Evolutionary conservation across 2,329 filamentous ascomycete species (phyloP).

Genomic region (Colletotrichum sansevieriae): DNA sequence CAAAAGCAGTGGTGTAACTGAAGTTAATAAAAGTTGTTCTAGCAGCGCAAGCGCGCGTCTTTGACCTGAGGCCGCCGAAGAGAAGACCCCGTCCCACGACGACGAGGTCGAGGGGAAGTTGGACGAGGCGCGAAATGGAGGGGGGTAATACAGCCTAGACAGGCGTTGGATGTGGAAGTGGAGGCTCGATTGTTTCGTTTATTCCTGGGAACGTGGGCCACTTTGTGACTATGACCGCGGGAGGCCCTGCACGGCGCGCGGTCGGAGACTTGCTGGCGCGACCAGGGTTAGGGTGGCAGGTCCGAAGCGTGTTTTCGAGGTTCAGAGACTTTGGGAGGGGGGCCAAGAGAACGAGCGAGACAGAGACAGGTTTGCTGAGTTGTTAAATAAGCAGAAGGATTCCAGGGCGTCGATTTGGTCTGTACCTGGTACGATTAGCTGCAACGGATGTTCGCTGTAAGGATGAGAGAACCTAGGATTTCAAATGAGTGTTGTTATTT

Average conservation of each 20-base stretch:
- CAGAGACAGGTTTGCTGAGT: slow-evolving; percentile 32
- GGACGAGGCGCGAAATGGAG: slow-evolving; percentile 35
- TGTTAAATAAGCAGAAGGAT: slow-evolving; percentile 30
- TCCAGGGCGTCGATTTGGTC: slow-evolving; percentile 21
- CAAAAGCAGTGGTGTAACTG: background rate
- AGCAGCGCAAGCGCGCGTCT: slow-evolving; percentile 41
- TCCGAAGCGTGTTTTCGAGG: slow-evolving; percentile 28
- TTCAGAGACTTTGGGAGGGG: slow-evolving; percentile 5
- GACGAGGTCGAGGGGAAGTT: slow-evolving; percentile 34
- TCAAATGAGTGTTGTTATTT: background rate
- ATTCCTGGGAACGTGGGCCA: slow-evolving; percentile 29
- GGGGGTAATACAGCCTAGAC: slow-evolving; percentile 37
- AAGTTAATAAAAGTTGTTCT: slow-evolving; percentile 24
- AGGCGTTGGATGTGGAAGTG: slow-evolving; percentile 32
- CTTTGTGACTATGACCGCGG: slow-evolving; percentile 33
- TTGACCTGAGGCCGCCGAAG: slow-evolving; percentile 30
- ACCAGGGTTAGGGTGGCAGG: slow-evolving; percentile 28
- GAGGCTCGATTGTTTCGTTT: slow-evolving; percentile 40
- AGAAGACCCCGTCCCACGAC: slow-evolving; percentile 31
- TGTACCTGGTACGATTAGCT: slow-evolving; percentile 8
- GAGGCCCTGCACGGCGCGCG: slow-evolving; percentile 40
- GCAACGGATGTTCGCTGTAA: slow-evolving; percentile 30
- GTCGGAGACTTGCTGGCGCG: slow-evolving; percentile 37
- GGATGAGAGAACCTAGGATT: background rate
- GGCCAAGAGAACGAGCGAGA: slow-evolving; percentile 24